Evolutionary conservation across 2,329 filamentous ascomycete genomes (phyloP).

Genomic region (Byssoonygena ceratinophila): DNA sequence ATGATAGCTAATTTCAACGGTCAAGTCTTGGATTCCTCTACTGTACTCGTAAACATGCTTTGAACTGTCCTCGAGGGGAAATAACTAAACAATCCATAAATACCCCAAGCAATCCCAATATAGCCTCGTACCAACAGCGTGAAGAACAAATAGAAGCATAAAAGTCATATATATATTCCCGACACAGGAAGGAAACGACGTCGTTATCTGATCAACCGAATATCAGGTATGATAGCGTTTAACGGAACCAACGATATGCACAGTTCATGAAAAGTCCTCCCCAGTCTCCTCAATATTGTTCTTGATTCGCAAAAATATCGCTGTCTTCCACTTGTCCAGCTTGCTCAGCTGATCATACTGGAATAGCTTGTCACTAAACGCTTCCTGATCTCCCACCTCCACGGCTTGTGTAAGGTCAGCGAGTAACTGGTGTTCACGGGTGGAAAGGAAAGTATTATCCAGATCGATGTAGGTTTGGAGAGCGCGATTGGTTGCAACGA

Average conservation of each 20-base stretch:
- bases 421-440: conserved; percentile 72
- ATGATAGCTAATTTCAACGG: background rate
- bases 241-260: too few species aligned
- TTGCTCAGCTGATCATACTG: conserved; percentile 87
- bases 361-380: conserved; percentile 75
- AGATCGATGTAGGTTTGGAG: conserved; percentile 72
- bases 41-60: background rate
- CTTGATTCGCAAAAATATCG: conserved; percentile 72
- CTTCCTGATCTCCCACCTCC: conserved; percentile 67
- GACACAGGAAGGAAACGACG: background rate
- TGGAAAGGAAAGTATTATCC: conserved; percentile 64
- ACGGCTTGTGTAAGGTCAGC: conserved; percentile 65
- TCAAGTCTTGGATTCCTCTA: background rate
- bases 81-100: background rate
- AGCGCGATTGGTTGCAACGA: conserved; percentile 67
- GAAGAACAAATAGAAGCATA: background rate
- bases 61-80: background rate
- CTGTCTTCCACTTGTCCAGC: conserved; percentile 95
- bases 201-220: background rate
- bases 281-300: conserved; percentile 62
- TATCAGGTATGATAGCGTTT: background rate
- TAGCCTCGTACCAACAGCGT: background rate
- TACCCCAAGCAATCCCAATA: background rate
- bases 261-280: conserved; percentile 54
- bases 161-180: background rate